Base-by-base conservation (phyloP, 768 basidiomycete genomes). In the Tylopilus sp. region DNA sequence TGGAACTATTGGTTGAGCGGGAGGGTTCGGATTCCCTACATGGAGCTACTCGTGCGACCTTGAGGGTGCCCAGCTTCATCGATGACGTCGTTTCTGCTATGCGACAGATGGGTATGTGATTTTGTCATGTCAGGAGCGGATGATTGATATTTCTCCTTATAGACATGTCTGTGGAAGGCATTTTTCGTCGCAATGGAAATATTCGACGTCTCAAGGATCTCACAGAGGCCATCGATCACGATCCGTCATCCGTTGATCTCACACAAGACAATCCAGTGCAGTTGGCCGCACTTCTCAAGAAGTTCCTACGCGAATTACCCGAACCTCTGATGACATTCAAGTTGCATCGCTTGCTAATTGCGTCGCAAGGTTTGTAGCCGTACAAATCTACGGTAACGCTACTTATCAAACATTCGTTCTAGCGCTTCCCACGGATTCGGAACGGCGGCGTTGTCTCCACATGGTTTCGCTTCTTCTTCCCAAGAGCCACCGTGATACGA, bases 91-190 rank as follows among this genome's bases (percentile, higher is more conserved):
- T 99, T 42, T 96, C 93, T 46, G 94, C 97, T 12, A 98, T 99
- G 97, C 81, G 89, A 66, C 95, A 98, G 70, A 98, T 98, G 97
- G 96, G 96, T 97, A 52, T 58, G 87, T 50, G 31, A 33, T 19
- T 26, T 48, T 54, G 21, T 56, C 38, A 43, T 31, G 30, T 48
- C 26, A 46, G 26, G 40, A 44, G 10, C 26, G 33, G 30, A 24
- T 40, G 24, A 49, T 40, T 38, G 37, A 66, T 28, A 24, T 13
- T 21, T 50, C 29, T 29, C 42, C 31, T 47, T 47, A 30, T 59
- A 98, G 97, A 99, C 74, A 94, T 99, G 92, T 98, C 97, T 10
- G 80, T 99, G 36, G 97, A 98, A 72, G 97, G 97, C 53, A 96
- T 99, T 59, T 99, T 99, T 80, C 83, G 97, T 50, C 94, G 95